Conservation (phyloP, 1,139 yeast species). For the Candida tropicalis region DNA sequence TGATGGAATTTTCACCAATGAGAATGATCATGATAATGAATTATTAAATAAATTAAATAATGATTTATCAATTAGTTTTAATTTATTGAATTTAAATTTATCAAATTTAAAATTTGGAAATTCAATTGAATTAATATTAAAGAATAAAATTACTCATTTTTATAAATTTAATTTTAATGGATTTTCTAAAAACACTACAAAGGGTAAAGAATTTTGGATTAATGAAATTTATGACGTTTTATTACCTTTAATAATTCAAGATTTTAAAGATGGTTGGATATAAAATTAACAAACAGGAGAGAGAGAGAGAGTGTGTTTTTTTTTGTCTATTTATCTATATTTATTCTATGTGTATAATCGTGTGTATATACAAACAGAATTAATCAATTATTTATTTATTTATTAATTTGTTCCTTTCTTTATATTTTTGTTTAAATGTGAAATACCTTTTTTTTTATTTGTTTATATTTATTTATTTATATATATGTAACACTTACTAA, state of each 20-base stretch:
- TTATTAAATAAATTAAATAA: conserved; percentile 39
- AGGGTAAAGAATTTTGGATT: conserved; percentile 29
- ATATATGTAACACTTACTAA: too few relatives aligned
- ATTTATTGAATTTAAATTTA: conserved; percentile 33
- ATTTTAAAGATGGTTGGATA: conserved; percentile 43
- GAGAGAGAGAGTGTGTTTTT: too few relatives aligned
- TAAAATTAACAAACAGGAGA: too few relatives aligned
- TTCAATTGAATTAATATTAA: conserved; percentile 25
- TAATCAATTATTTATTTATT: background rate
- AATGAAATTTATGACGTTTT: conserved; percentile 26
- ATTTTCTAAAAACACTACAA: conserved; percentile 6
- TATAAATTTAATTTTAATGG: conserved; percentile 33
- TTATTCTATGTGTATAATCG: too few relatives aligned
- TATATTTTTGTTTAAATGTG: too few relatives aligned
- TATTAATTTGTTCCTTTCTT: background rate
- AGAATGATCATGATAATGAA: conserved; percentile 1
- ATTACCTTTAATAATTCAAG: conserved; percentile 35
- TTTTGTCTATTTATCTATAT: background rate
- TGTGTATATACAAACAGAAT: too few relatives aligned
- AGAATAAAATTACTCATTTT: conserved; percentile 24
- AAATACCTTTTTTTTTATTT: too few relatives aligned
- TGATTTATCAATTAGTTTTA: conserved; percentile 41
- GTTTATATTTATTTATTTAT: too few relatives aligned
- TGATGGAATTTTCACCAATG: conserved; percentile 28
- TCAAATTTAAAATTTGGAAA: conserved; percentile 26